These are phyloP conservation scores for Pterocarpus macrocarpus DNA, from an alignment of 306 rosid species.

Conservation along the genomic window DNA sequence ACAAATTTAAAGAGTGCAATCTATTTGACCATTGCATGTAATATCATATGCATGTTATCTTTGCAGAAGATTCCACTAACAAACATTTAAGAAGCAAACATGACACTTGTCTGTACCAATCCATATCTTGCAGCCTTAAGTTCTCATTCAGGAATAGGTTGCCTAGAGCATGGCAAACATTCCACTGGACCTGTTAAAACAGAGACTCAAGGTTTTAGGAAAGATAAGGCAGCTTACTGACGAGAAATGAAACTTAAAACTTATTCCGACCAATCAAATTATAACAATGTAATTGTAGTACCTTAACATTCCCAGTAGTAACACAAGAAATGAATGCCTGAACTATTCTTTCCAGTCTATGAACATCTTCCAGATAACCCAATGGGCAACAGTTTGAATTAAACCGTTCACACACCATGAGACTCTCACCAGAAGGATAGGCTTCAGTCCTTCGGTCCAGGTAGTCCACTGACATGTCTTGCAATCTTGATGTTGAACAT, in stretches of 20 bases:
- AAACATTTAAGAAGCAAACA: slow-evolving; percentile 24
- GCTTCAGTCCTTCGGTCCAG: slow-evolving; percentile 40
- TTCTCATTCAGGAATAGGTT: slow-evolving; percentile 92
- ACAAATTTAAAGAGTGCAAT: background rate
- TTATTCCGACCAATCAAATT: slow-evolving; percentile 17
- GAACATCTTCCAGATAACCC: slow-evolving; percentile 55
- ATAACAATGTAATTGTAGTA: slow-evolving; percentile 45
- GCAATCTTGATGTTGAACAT: slow-evolving; percentile 55
- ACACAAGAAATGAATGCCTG: slow-evolving; percentile 84
- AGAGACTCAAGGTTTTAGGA: slow-evolving; percentile 39
- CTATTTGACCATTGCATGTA: background rate
- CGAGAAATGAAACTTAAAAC: slow-evolving; percentile 26
- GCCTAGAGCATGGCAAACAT: slow-evolving; percentile 97
- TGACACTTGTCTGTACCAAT: slow-evolving; percentile 63
- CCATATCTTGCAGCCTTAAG: slow-evolving; percentile 81
- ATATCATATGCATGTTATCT: background rate
- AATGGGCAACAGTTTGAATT: slow-evolving; percentile 46
- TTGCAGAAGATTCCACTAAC: background rate
- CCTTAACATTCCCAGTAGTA: slow-evolving; percentile 94
- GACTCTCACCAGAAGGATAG: slow-evolving; percentile 41
- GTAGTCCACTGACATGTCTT: slow-evolving; percentile 45
- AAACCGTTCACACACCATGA: slow-evolving; percentile 38
- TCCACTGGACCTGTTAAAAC: slow-evolving; percentile 90
- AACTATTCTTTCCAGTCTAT: slow-evolving; percentile 74
- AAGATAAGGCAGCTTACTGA: slow-evolving; percentile 8